Conservation (phyloP, 1,284 basidiomycete genomes). For the Gomphus bonarii region DNA sequence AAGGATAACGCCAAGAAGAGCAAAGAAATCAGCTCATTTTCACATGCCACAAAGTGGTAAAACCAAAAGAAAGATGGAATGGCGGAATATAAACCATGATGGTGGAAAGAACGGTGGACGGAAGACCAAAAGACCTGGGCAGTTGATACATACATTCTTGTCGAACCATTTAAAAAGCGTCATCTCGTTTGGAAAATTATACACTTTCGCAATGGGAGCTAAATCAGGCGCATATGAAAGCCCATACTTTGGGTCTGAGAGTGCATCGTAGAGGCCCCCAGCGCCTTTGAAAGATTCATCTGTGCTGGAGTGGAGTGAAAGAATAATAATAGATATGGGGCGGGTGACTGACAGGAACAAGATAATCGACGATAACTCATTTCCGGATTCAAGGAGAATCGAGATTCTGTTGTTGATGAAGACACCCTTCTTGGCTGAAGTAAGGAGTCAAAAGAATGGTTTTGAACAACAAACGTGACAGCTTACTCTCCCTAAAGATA, state of each 20-base stretch:
- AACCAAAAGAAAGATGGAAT: no score
- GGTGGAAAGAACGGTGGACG: no score
- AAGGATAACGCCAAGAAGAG: background rate
- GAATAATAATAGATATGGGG: conserved; percentile 13
- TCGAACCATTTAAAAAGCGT: background rate
- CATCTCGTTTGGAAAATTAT: background rate
- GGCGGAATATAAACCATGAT: no score
- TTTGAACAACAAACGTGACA: background rate
- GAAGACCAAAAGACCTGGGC: background rate
- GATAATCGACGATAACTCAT: conserved; percentile 16
- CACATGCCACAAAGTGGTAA: background rate
- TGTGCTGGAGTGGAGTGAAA: conserved; percentile 14
- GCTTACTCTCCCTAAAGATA: conserved; percentile 28
- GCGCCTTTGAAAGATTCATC: conserved; percentile 21
- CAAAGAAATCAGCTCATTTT: background rate
- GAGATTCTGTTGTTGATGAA: conserved; percentile 28
- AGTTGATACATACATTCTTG: background rate
- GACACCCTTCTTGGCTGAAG: conserved; percentile 18
- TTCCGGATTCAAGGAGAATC: conserved; percentile 9
- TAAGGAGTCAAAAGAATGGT: no score
- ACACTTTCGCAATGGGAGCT: background rate
- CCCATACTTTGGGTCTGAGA: conserved; percentile 19
- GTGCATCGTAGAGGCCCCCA: conserved; percentile 16
- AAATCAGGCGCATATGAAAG: conserved; percentile 11
- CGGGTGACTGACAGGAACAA: conserved; percentile 15